Conservation (phyloP, 305 asterid species). For the Rubia peregrina region DNA sequence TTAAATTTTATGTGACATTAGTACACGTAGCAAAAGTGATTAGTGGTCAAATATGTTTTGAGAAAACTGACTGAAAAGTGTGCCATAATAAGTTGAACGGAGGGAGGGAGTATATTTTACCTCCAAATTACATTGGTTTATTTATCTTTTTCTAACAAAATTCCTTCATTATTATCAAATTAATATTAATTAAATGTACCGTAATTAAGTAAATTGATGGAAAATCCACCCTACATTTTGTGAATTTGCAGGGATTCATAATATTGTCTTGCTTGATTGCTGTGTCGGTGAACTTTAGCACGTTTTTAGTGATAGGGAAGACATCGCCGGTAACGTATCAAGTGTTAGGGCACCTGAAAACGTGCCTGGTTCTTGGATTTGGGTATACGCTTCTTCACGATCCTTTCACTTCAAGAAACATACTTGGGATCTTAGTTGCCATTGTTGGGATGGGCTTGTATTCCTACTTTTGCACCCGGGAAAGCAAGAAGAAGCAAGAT, state of each 20-base stretch:
- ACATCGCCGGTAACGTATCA: slow-evolving; percentile 94
- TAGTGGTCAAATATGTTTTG: no score
- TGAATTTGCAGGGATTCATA: slow-evolving; percentile 56
- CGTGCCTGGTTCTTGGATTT: slow-evolving; percentile 81
- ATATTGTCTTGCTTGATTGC: slow-evolving; percentile 79
- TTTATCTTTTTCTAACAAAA: neutral
- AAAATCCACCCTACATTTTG: neutral
- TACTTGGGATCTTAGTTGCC: slow-evolving; percentile 68
- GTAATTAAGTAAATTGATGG: no score
- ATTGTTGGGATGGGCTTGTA: slow-evolving; percentile 83
- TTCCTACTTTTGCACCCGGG: slow-evolving; percentile 72
- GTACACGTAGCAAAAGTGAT: no score
- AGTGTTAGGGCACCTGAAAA: slow-evolving; percentile 78
- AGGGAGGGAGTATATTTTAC: no score
- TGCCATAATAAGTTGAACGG: no score
- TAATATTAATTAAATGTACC: no score
- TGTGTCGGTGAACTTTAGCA: slow-evolving; percentile 85
- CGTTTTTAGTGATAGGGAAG: slow-evolving; percentile 85
- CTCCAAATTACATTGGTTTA: no score
- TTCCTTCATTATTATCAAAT: neutral
- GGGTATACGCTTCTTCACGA: slow-evolving; percentile 82
- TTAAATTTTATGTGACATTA: no score
- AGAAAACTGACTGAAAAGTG: no score
- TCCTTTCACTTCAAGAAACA: slow-evolving; percentile 71
- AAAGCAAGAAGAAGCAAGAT: slow-evolving; percentile 50